phyloP scores from a whole-genome alignment of 495 filamentous ascomycete genomes.

The Penicillium crystallinum region DNA sequence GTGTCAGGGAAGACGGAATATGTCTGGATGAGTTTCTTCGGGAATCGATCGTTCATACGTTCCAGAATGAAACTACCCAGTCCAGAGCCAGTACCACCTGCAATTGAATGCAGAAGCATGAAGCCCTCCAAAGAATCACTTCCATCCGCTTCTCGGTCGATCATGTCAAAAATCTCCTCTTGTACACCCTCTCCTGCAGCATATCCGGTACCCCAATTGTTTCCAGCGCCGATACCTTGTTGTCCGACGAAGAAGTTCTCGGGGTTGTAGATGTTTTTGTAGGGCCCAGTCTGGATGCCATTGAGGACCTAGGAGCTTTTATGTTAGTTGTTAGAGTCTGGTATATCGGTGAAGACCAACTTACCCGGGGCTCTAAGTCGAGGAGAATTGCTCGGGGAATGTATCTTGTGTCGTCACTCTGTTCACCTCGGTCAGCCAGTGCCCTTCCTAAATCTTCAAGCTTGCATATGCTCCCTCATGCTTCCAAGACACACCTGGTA shows the following conservation, averaged over 20 bases:
- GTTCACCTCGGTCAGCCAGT: slow-evolving; percentile 6
- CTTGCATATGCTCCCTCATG: background rate
- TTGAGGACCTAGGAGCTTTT: slow-evolving; percentile 69
- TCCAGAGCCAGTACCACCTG: slow-evolving; percentile 92
- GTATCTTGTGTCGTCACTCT: slow-evolving; percentile 95
- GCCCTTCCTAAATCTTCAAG: background rate
- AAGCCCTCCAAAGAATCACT: slow-evolving; percentile 98
- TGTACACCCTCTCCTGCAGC: slow-evolving; percentile 85
- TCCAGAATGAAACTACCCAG: slow-evolving; percentile 94
- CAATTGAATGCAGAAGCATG: slow-evolving; percentile 97
- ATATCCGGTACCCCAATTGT: slow-evolving; percentile 97
- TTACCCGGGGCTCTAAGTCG: slow-evolving; percentile 85
- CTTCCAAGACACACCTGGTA: slow-evolving; percentile 59
- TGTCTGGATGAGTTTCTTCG: slow-evolving; percentile 98
- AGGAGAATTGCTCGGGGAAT: slow-evolving; percentile 94
- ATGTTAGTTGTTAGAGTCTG: background rate
- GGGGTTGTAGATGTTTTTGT: slow-evolving; percentile 98
- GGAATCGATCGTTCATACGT: slow-evolving; percentile 92
- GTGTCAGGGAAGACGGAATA: slow-evolving; percentile 98
- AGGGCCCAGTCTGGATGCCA: slow-evolving; percentile 83
- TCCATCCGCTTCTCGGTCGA: slow-evolving; percentile 95
- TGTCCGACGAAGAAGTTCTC: slow-evolving; percentile 97
- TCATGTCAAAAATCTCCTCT: slow-evolving; percentile 99
- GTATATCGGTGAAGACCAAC: slow-evolving; percentile 14
- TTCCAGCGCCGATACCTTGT: slow-evolving; percentile 86